phyloP scores from a whole-genome alignment of 2,329 filamentous ascomycete species.

The Chaetomium sp. region DNA sequence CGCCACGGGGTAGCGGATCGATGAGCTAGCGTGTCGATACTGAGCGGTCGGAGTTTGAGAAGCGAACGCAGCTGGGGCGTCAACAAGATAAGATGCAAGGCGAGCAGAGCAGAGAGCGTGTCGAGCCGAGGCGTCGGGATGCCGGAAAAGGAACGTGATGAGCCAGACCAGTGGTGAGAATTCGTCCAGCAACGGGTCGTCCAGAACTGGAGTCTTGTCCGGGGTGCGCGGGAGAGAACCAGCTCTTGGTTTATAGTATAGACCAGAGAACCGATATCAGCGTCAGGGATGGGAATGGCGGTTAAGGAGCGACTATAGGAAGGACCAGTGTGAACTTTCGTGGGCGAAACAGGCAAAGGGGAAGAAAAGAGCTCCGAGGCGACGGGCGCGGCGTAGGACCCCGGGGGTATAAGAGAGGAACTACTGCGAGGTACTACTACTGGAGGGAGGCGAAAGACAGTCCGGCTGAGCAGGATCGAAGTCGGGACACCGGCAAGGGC shows the following conservation, averaged over 20 bases:
- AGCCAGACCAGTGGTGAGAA: slow-evolving; percentile 31
- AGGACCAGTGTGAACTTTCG: slow-evolving; percentile 31
- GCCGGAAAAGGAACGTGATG: slow-evolving; percentile 30
- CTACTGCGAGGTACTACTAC: slow-evolving; percentile 26
- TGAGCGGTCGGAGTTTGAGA: background rate
- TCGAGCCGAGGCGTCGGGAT: slow-evolving; percentile 16
- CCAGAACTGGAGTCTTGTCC: slow-evolving; percentile 34
- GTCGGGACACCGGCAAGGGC: slow-evolving; percentile 46
- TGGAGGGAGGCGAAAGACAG: background rate
- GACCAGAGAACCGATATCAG: slow-evolving; percentile 33
- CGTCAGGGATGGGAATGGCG: slow-evolving; percentile 36
- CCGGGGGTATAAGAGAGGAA: slow-evolving; percentile 46
- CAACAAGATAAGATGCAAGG: slow-evolving; percentile 15
- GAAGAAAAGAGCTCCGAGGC: slow-evolving; percentile 35
- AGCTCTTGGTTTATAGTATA: slow-evolving; percentile 46
- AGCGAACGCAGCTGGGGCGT: slow-evolving; percentile 28
- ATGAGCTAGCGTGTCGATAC: no score
- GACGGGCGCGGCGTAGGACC: slow-evolving; percentile 44
- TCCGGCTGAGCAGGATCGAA: slow-evolving; percentile 37
- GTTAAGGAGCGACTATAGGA: slow-evolving; percentile 46
- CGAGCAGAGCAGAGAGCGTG: slow-evolving; percentile 16
- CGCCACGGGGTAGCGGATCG: no score
- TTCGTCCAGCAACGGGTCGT: slow-evolving; percentile 35
- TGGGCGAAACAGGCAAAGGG: slow-evolving; percentile 41
- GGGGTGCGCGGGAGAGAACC: slow-evolving; percentile 45